Percentiles rank a stretch among this genome's conserved stretches.
These are phyloP conservation scores for Fagopyrum tataricum DNA, from an alignment of 148 eudicot genomes.

Conservation along the genomic window DNA sequence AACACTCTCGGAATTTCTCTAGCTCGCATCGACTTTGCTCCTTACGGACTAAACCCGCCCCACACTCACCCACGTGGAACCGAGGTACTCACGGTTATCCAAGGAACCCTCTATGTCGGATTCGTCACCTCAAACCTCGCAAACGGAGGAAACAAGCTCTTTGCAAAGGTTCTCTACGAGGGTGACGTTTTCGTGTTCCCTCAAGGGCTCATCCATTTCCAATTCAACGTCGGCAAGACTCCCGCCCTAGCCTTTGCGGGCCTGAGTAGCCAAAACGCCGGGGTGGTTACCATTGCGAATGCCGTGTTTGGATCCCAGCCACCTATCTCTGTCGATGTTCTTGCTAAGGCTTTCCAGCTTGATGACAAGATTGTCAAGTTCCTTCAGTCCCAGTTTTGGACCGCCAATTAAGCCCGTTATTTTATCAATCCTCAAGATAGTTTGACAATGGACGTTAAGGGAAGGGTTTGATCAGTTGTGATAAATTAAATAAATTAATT, in stretches of 20 bases:
- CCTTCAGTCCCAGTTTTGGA: too few species aligned
- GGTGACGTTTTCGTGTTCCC: constrained; percentile 26
- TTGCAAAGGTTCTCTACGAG: constrained; percentile 13
- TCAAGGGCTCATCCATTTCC: constrained; percentile 21
- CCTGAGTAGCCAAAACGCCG: constrained; percentile 21
- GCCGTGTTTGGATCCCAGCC: constrained; percentile 19
- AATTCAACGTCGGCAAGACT: constrained; percentile 13
- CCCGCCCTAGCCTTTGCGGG: constrained; percentile 14
- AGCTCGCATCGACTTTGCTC: not conserved
- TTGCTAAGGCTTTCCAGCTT: too few species aligned
- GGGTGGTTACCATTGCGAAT: constrained; percentile 20
- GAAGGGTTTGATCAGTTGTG: too few species aligned
- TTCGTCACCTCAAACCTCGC: constrained; percentile 19
- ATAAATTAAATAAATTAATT: too few species aligned
- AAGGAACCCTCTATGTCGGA: constrained; percentile 18
- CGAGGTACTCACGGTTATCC: constrained; percentile 18
- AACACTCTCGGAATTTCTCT: constrained; percentile 10
- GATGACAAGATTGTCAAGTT: too few species aligned
- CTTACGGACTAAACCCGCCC: constrained; percentile 8
- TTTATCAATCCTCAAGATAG: too few species aligned
- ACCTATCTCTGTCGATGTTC: constrained; percentile 13
- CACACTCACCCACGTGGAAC: constrained; percentile 11
- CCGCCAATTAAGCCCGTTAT: too few species aligned
- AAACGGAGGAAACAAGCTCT: constrained; percentile 12
- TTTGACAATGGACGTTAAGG: too few species aligned